A percentile compares a stretch with the other conserved stretches of the same genome.
phyloP scores from a whole-genome alignment of 2,329 filamentous ascomycete genomes.

The Exutisphaerella laricina region DNA sequence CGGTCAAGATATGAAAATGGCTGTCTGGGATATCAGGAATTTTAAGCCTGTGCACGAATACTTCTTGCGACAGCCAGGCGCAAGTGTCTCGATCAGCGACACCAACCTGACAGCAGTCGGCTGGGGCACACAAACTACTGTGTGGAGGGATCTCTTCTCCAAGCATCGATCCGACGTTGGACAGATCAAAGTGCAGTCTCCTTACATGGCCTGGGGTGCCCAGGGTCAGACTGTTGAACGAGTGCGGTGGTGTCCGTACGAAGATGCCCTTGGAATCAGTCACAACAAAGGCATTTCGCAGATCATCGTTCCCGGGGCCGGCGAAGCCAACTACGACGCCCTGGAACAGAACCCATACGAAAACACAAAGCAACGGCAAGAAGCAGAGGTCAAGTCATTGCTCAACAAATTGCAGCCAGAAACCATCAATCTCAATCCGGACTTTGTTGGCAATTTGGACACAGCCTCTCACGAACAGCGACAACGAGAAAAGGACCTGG shows the following conservation, averaged over 20 bases:
- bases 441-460: constrained; percentile 85
- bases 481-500: constrained; percentile 71
- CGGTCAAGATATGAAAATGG: constrained; percentile 84
- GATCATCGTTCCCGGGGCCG: constrained; percentile 87
- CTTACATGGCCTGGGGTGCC: constrained; percentile 90
- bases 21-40: constrained; percentile 93
- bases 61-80: constrained; percentile 73
- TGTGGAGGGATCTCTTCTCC: constrained; percentile 87
- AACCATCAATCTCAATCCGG: constrained; percentile 93
- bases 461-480: constrained; percentile 71
- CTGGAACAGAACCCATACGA: constrained; percentile 95
- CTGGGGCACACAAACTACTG: constrained; percentile 80
- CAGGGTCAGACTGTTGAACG: constrained; percentile 76
- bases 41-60: constrained; percentile 91
- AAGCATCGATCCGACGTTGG: constrained; percentile 53
- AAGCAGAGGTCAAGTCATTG: constrained; percentile 80
- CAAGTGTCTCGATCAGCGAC: constrained; percentile 83
- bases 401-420: constrained; percentile 94
- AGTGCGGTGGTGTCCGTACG: constrained; percentile 87
- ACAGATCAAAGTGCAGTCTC: constrained; percentile 75
- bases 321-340: constrained; percentile 93
- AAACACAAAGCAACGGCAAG: constrained; percentile 84
- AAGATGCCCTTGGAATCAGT: constrained; percentile 82
- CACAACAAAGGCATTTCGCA: constrained; percentile 85
- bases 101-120: constrained; percentile 80